phyloP scores from a whole-genome alignment of 2,329 filamentous ascomycete species.

The Colletotrichum endophyticum region DNA sequence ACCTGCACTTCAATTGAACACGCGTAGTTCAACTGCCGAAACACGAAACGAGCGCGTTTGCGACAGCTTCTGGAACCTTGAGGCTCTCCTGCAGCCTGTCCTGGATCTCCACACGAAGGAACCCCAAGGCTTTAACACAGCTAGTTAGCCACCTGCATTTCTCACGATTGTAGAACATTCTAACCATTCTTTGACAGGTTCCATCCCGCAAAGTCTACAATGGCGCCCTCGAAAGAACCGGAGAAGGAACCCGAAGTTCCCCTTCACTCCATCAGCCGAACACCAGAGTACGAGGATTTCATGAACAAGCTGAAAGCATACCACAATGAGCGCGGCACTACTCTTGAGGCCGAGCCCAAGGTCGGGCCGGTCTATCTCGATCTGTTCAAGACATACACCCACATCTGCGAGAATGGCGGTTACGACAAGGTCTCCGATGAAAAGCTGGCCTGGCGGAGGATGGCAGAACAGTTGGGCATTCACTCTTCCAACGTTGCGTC shows the following conservation, averaged over 20 bases:
- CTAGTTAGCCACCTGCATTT: background rate
- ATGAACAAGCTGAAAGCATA: slow-evolving; percentile 75
- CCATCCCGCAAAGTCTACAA: background rate
- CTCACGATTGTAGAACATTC: background rate
- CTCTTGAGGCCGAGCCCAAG: slow-evolving; percentile 81
- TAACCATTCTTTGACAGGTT: background rate
- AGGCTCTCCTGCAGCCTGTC: background rate
- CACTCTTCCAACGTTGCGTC: slow-evolving; percentile 77
- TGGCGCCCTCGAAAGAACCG: slow-evolving; percentile 8
- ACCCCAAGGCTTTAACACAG: background rate
- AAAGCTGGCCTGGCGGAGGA: slow-evolving; percentile 84
- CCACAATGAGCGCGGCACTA: slow-evolving; percentile 79
- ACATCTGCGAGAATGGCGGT: slow-evolving; percentile 77
- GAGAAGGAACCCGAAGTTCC: slow-evolving; percentile 24
- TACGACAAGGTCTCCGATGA: slow-evolving; percentile 86
- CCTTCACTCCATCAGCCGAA: slow-evolving; percentile 58
- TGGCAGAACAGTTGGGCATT: slow-evolving; percentile 78
- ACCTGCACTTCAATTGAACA: background rate
- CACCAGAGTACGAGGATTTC: slow-evolving; percentile 78
- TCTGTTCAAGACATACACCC: slow-evolving; percentile 78
- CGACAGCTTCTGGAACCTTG: background rate
- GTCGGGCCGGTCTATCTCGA: slow-evolving; percentile 80
- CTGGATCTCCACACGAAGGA: background rate
- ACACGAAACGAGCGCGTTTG: background rate
- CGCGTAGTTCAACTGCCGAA: background rate